phyloP scores from a whole-genome alignment of 768 basidiomycete genomes.

The Lyophyllum shimeji region DNA sequence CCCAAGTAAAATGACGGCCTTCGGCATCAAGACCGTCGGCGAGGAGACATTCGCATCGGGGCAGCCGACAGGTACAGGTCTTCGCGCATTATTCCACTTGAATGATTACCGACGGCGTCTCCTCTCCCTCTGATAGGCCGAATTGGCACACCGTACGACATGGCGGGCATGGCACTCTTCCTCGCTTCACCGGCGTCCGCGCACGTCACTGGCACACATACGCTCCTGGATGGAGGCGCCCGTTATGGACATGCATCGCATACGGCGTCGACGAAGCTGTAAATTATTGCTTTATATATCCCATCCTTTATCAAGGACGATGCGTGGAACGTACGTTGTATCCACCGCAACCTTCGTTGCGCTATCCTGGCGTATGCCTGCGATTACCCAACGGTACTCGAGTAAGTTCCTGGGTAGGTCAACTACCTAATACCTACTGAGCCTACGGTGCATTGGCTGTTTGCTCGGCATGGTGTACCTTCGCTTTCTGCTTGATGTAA shows the following conservation, averaged over 20 bases:
- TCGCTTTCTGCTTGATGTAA: too few relatives aligned
- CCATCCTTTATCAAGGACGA: too few relatives aligned
- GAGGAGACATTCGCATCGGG: conserved; percentile 47
- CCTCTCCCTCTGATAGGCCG: conserved; percentile 45
- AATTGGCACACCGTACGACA: conserved; percentile 60
- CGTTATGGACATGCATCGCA: conserved; percentile 28
- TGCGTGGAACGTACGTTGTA: too few relatives aligned
- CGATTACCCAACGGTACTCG: too few relatives aligned
- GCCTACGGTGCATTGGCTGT: too few relatives aligned
- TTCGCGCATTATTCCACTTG: not conserved
- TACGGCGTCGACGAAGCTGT: conserved; percentile 35
- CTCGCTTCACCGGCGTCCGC: conserved; percentile 69
- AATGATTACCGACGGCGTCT: not conserved
- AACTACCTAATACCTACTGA: too few relatives aligned
- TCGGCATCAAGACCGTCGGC: conserved; percentile 55
- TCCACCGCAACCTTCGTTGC: too few relatives aligned
- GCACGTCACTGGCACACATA: conserved; percentile 75
- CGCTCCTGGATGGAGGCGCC: conserved; percentile 69
- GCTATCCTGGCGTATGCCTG: too few relatives aligned
- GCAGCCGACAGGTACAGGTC: conserved; percentile 64
- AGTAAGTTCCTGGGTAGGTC: too few relatives aligned
- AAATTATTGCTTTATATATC: conserved; percentile 2
- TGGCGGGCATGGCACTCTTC: conserved; percentile 72
- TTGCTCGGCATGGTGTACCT: too few relatives aligned
- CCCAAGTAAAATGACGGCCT: conserved; percentile 85